phyloP scores from a whole-genome alignment of 2,329 filamentous ascomycete species.

The Raffaelea deltoideospora region DNA sequence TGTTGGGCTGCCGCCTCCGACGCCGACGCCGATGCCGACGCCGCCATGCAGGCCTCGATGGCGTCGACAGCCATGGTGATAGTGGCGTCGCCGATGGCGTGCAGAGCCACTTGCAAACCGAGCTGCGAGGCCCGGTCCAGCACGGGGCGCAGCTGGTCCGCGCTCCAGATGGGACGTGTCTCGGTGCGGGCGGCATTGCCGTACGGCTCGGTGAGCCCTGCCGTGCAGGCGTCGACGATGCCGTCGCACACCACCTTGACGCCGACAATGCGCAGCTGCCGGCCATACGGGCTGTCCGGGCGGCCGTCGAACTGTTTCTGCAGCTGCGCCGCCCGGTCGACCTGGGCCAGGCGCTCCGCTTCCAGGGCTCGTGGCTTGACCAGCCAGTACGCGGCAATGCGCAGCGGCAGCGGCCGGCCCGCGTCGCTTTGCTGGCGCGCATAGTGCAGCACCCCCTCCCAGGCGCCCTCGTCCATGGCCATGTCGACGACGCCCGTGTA shows the following conservation, averaged over 20 bases:
- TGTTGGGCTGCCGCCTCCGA: constrained; percentile 15
- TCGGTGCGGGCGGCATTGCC: constrained; percentile 21
- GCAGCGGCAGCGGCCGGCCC: constrained; percentile 20
- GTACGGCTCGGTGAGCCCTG: constrained; percentile 44
- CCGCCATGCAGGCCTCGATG: too few species aligned
- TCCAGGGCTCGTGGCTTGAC: constrained; percentile 29
- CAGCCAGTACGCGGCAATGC: constrained; percentile 41
- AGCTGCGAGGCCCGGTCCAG: constrained; percentile 36
- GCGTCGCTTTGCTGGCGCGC: constrained; percentile 11
- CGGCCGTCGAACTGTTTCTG: constrained; percentile 18
- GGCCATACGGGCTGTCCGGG: constrained; percentile 23
- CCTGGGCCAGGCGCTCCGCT: constrained; percentile 29
- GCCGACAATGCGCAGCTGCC: constrained; percentile 38
- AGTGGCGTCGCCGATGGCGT: constrained; percentile 50
- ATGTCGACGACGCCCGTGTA: constrained; percentile 42
- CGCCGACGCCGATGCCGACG: too few species aligned
- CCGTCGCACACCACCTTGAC: constrained; percentile 53
- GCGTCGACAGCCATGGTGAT: constrained; percentile 41
- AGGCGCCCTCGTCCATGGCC: constrained; percentile 41
- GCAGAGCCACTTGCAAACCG: constrained; percentile 45
- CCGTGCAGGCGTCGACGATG: constrained; percentile 50
- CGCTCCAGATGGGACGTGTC: constrained; percentile 38
- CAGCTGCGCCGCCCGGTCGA: constrained; percentile 34
- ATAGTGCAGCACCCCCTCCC: constrained; percentile 30
- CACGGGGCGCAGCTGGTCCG: constrained; percentile 33